Base-by-base conservation (phyloP, 768 basidiomycete species). In the Calocera cornea region DNA sequence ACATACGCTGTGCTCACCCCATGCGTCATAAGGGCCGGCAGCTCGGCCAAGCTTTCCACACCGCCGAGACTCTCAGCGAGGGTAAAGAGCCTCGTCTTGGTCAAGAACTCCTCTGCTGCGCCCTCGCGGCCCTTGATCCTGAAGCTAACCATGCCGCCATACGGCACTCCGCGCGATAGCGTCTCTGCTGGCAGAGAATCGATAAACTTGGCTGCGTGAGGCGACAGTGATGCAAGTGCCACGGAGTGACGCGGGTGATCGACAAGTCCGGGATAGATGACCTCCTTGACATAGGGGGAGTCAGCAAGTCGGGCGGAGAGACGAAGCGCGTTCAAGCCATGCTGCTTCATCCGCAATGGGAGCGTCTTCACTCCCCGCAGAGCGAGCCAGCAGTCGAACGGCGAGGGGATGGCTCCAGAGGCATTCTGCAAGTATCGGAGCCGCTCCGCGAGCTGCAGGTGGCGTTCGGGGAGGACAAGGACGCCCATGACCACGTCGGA, bases 281-380 rank as follows among this genome's bases (percentile, higher is more conserved):
- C 92, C 34, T 84, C 81, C 71, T 86, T 84, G n/a, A 97, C 90
- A 27, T 82, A 80, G 1, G 73, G 82, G 24, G 76, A 83, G 0
- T 70, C 70, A 67, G 80, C 74, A 2, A 98, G 81, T 10, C 80
- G 83, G 12, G 79, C 78, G 0, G 94, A 92, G 36, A 97, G 80
- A 8, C 79, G 78, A 1, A 98, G 80, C 5, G 91, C 95, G 71
- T 92, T 95, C 44, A 82, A 69, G 1, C 93, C 95, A 70, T 97
- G 94, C 29, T 87, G 84, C 68, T 88, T 85, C 86, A 94, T 90
- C 27, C 95, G 85, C 2, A 98, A 80, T 66, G 88, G 84, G 1
- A 98, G 85, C 11, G 95, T 98, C 81, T 97, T 97, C 68, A 87
- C 83, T 5, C 93, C 93, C 17, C 95, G 85, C 76, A 91, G 89